phyloP scores from a whole-genome alignment of 148 eudicot species.

The Rhododendron mucronatum region DNA sequence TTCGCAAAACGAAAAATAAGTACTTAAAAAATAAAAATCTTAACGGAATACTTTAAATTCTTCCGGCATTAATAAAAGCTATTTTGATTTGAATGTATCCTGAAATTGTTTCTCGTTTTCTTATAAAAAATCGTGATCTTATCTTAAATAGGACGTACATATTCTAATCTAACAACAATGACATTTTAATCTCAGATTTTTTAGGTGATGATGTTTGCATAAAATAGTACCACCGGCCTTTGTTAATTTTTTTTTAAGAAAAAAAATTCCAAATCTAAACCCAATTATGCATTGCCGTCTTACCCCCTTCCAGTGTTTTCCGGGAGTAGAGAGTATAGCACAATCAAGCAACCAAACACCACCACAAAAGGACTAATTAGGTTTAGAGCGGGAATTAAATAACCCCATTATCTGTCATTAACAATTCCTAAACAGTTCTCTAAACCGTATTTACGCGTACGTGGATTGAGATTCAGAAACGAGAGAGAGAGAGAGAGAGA shows the following conservation, averaged over 20 bases:
- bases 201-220: background rate
- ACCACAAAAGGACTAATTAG: background rate
- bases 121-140: too few relatives aligned
- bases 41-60: too few relatives aligned
- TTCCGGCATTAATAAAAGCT: too few relatives aligned
- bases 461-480: background rate
- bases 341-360: conserved; percentile 5
- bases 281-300: background rate
- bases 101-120: too few relatives aligned
- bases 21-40: too few relatives aligned
- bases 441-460: background rate
- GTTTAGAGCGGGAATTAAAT: background rate
- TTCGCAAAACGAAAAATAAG: too few relatives aligned
- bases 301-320: background rate
- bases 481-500: background rate
- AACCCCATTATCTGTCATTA: background rate
- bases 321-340: background rate
- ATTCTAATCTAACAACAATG: background rate
- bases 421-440: background rate
- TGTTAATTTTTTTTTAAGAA: background rate
- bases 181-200: background rate
- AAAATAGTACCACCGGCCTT: background rate
- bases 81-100: background rate
- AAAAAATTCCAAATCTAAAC: background rate
- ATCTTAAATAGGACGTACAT: too few relatives aligned